Conservation (phyloP, 2,329 filamentous ascomycete genomes). For the Xylaria sp. region DNA sequence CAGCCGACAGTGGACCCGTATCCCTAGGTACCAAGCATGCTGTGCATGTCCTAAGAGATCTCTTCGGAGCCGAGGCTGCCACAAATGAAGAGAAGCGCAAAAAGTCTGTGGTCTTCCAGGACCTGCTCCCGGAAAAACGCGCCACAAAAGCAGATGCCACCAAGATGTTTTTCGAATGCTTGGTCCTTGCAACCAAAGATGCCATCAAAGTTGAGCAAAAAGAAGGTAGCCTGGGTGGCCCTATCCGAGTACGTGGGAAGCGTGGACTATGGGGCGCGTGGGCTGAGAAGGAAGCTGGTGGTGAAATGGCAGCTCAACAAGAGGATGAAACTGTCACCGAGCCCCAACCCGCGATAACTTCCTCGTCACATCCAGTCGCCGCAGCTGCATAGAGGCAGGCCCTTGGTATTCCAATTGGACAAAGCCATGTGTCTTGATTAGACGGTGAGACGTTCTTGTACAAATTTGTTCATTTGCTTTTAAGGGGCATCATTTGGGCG, state of each 20-base stretch:
- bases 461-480: slow-evolving; percentile 41
- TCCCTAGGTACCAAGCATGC: slow-evolving; percentile 93
- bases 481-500: slow-evolving; percentile 36
- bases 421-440: slow-evolving; percentile 27
- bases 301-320: slow-evolving; percentile 62
- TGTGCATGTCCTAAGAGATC: slow-evolving; percentile 89
- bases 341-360: slow-evolving; percentile 43
- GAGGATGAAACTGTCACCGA: slow-evolving; percentile 47
- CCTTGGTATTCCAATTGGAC: slow-evolving; percentile 14
- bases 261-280: slow-evolving; percentile 95
- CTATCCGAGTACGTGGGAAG: slow-evolving; percentile 87
- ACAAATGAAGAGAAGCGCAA: slow-evolving; percentile 74
- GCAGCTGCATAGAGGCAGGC: slow-evolving; percentile 37
- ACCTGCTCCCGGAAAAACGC: slow-evolving; percentile 80
- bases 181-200: slow-evolving; percentile 96
- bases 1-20: slow-evolving; percentile 82
- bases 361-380: slow-evolving; percentile 40
- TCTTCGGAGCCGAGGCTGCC: slow-evolving; percentile 77
- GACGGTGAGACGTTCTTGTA: slow-evolving; percentile 42
- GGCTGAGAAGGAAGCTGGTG: slow-evolving; percentile 79
- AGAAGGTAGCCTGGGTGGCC: slow-evolving; percentile 72
- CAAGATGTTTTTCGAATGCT: slow-evolving; percentile 98
- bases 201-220: slow-evolving; percentile 95
- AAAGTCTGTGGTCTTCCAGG: slow-evolving; percentile 85
- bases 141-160: slow-evolving; percentile 91